Conservation (phyloP, 169 alveolate genomes). For the Amoebophrya sp. region DNA sequence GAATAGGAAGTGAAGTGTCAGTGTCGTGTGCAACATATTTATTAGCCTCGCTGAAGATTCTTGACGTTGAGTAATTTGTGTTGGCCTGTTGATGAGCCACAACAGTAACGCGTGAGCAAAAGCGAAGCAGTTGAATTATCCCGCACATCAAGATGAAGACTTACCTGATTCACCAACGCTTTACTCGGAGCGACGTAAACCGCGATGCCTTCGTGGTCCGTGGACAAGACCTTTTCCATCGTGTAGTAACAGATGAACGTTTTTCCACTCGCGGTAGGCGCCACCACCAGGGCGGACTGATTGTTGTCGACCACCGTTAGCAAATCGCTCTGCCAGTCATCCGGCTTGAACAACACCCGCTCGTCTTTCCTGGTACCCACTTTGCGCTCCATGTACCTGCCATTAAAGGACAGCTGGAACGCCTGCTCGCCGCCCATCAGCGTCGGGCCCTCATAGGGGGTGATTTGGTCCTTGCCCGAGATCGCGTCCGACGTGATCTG, state of each 20-base stretch:
- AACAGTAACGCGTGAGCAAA: too few relatives aligned
- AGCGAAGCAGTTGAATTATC: too few relatives aligned
- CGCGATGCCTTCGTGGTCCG: constrained; percentile 73
- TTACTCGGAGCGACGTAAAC: constrained; percentile 81
- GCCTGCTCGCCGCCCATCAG: not conserved
- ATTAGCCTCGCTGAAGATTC: too few relatives aligned
- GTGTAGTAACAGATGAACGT: constrained; percentile 85
- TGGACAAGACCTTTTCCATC: constrained; percentile 74
- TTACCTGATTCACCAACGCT: constrained; percentile 74
- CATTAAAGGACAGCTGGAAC: not conserved
- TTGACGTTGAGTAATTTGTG: too few relatives aligned
- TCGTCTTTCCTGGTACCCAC: not conserved
- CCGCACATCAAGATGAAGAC: too few relatives aligned
- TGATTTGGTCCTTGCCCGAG: not conserved
- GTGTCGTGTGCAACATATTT: too few relatives aligned
- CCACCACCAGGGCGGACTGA: constrained; percentile 68
- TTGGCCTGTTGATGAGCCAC: too few relatives aligned
- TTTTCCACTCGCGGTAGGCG: constrained; percentile 87
- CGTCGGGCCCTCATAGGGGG: not conserved
- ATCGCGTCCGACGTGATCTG: not conserved
- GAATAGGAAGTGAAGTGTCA: not conserved
- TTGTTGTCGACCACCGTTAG: constrained; percentile 68
- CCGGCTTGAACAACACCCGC: constrained; percentile 80
- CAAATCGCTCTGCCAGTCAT: constrained; percentile 79
- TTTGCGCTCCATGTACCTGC: not conserved